Conservation (phyloP, 108 stramenopile genomes). For the Epipyxis sp. region DNA sequence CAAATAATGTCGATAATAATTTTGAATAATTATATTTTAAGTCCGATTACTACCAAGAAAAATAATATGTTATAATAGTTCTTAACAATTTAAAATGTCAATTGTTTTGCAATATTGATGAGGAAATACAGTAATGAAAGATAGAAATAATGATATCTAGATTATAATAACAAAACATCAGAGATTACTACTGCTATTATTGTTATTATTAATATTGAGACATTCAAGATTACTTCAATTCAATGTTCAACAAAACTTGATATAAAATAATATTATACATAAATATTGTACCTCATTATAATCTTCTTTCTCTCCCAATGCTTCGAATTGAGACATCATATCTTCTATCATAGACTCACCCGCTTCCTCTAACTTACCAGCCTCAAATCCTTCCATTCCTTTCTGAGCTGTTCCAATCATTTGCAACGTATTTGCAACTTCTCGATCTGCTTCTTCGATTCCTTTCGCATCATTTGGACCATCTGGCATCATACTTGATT, state of each 20-base stretch:
- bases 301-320: conserved; percentile 65
- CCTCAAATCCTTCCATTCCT: conserved; percentile 53
- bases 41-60: too few relatives aligned
- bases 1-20: too few relatives aligned
- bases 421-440: conserved; percentile 36
- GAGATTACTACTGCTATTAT: too few relatives aligned
- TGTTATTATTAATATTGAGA: conserved; percentile 17
- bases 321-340: conserved; percentile 68
- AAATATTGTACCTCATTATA: conserved; percentile 69
- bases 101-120: too few relatives aligned
- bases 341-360: conserved; percentile 68
- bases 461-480: conserved; percentile 15
- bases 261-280: too few relatives aligned
- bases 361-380: conserved; percentile 54
- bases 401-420: conserved; percentile 21
- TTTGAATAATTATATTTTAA: too few relatives aligned
- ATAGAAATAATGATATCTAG: too few relatives aligned
- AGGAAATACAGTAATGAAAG: too few relatives aligned
- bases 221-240: background rate
- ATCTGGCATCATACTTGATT: background rate
- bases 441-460: conserved; percentile 39
- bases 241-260: too few relatives aligned
- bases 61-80: too few relatives aligned
- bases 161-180: too few relatives aligned
- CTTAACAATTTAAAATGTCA: too few relatives aligned